These are phyloP conservation scores for Wallacemonas rigidus DNA, from an alignment of 208 protist genomes.

Conservation along the genomic window DNA sequence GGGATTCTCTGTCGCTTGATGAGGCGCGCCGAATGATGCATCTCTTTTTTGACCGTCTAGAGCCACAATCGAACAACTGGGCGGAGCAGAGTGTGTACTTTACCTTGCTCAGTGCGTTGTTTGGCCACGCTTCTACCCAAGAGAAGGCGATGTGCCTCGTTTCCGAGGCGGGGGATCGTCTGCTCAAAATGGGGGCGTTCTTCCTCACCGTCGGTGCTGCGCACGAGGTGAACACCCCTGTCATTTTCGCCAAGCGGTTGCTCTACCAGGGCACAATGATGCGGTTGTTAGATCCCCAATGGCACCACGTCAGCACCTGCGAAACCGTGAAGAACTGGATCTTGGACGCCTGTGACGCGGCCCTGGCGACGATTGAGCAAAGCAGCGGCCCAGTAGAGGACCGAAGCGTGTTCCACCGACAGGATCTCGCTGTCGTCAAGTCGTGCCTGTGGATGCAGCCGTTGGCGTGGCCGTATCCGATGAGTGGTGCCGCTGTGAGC, in stretches of 20 bases:
- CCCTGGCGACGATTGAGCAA: background rate
- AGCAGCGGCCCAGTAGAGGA: background rate
- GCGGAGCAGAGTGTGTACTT: background rate
- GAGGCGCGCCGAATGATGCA: background rate
- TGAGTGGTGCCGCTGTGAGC: background rate
- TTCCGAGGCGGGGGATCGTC: background rate
- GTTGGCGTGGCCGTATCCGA: background rate
- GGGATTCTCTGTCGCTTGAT: background rate
- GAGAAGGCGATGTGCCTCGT: background rate
- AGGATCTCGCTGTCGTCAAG: background rate
- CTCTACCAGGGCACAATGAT: background rate
- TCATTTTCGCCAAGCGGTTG: background rate
- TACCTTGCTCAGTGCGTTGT: background rate
- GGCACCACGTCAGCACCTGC: background rate
- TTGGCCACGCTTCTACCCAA: background rate
- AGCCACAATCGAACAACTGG: background rate
- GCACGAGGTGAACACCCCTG: background rate
- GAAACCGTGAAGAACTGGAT: background rate
- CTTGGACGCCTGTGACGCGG: background rate
- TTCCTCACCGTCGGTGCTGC: background rate
- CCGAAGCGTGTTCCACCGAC: background rate
- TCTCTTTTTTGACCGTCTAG: background rate
- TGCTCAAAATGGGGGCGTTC: background rate
- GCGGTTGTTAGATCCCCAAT: background rate
- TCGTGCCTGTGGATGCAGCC: conserved; percentile 1